Evolutionary conservation across 1,284 basidiomycete species (phyloP), one percentile per base, ranked within the genome.

Genomic region (Sporisorium iseilematis-ciliati): DNA sequence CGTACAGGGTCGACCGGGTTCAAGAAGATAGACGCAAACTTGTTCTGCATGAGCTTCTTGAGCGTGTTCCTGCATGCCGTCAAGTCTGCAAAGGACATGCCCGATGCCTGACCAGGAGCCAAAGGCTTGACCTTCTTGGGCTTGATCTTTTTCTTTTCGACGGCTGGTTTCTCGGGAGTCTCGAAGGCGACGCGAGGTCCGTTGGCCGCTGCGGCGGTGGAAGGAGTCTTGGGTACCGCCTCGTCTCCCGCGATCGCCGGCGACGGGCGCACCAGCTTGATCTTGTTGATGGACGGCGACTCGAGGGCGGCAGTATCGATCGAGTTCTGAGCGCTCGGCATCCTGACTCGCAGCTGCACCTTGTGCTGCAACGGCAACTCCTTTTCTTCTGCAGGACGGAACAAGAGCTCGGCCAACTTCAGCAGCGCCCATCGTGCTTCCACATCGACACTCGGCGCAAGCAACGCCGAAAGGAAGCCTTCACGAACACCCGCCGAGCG

Each of bases 381-480:
- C 31, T 65, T 69, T 71, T 85, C 82, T 42, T 82, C 82, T 2
- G 68, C 70, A 21, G 93, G 92, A 55, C 91, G 90, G 75, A 96
- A 92, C 53, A 96, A 89, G 25, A 97, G 88, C 82, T 98, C 96
- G 12, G 93, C 94, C 11, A 97, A 88, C 86, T 98, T 98, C 79
- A 99, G 88, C 53, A 97, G 87, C 69, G 92, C 93, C 90, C 93
- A 93, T 40, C 95, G 91, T 49, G 95, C 92, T 86, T 96, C 93
- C 75, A 91, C 88, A 84, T 98, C 95, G 50, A 90, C 89, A 54
- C 91, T 52, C 4, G 69, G 68, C 20, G 77, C 64, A 16, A 80
- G 68, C 38, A 83, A 56, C 2, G 83, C 83, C 8, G 67, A 73
- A 7, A 85, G 53, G 63, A 83, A 85, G 23, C 82, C 83, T 45